Evolutionary conservation across 805 yeast genomes (phyloP).

Genomic region (Starmerella roubikii): DNA sequence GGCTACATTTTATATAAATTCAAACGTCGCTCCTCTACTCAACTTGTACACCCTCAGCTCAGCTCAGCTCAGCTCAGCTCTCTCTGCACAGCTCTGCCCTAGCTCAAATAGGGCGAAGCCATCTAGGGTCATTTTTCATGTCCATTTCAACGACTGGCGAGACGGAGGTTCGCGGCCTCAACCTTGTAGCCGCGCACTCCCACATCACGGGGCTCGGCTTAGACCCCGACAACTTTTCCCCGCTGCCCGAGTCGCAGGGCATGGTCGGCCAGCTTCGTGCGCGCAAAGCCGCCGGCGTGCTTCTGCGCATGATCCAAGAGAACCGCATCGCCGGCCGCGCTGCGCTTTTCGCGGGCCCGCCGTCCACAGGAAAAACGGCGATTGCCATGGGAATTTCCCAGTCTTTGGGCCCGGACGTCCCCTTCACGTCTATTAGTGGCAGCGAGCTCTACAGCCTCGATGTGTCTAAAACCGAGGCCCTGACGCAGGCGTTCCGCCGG

Average conservation of each 20-base stretch:
- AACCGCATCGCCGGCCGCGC: constrained; percentile 97
- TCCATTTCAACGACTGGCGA: constrained; percentile 30
- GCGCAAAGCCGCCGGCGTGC: constrained; percentile 89
- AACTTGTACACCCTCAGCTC: too few species aligned
- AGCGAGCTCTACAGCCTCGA: constrained; percentile 88
- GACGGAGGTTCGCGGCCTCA: constrained; percentile 45
- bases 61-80: too few species aligned
- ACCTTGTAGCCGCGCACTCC: constrained; percentile 92
- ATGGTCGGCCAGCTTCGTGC: constrained; percentile 97
- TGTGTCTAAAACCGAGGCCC: constrained; percentile 86
- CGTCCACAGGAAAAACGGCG: constrained; percentile 97
- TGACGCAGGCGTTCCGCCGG: constrained; percentile 91
- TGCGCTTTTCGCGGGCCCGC: constrained; percentile 91
- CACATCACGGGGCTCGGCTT: constrained; percentile 95
- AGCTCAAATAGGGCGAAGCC: too few species aligned
- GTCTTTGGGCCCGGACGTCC: constrained; percentile 54
- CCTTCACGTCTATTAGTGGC: constrained; percentile 90
- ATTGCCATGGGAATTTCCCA: constrained; percentile 74
- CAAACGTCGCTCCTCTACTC: too few species aligned
- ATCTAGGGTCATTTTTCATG: too few species aligned
- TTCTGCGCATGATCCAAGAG: constrained; percentile 81
- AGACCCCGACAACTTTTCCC: constrained; percentile 68
- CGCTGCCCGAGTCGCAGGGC: constrained; percentile 73
- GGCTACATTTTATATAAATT: too few species aligned
- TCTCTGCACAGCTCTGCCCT: too few species aligned